These are phyloP conservation scores for Ricinus communis DNA, from an alignment of 345 rosid genomes.

Conservation along the genomic window DNA sequence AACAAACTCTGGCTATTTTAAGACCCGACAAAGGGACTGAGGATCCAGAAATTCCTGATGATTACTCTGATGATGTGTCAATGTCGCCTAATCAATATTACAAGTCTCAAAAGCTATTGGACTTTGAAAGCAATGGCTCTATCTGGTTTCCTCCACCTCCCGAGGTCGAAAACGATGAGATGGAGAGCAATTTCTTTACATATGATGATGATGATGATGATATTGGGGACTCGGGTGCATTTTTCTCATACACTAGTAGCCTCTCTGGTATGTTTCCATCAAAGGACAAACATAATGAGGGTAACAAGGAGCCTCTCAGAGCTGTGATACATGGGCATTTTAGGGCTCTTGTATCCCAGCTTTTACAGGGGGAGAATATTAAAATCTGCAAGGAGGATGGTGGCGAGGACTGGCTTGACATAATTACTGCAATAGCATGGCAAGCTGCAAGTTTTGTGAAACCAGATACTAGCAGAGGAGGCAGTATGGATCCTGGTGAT, in stretches of 20 bases:
- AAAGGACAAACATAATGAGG: slow-evolving; percentile 64
- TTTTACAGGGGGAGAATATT: slow-evolving; percentile 74
- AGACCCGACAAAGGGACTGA: slow-evolving; percentile 45
- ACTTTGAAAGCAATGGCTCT: slow-evolving; percentile 78
- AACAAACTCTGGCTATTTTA: slow-evolving; percentile 53
- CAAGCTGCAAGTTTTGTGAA: slow-evolving; percentile 94
- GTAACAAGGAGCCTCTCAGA: slow-evolving; percentile 67
- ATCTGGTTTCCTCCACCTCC: slow-evolving; percentile 96
- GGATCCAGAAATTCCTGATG: slow-evolving; percentile 52
- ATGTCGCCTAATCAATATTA: slow-evolving; percentile 37
- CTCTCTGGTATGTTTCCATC: slow-evolving; percentile 60
- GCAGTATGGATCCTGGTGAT: slow-evolving; percentile 97
- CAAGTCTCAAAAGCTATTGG: slow-evolving; percentile 53
- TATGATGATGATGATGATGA: slow-evolving; percentile 91
- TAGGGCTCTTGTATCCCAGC: slow-evolving; percentile 94
- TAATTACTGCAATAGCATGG: slow-evolving; percentile 78
- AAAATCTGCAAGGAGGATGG: slow-evolving; percentile 44
- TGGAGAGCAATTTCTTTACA: slow-evolving; percentile 59
- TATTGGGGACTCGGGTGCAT: slow-evolving; percentile 70
- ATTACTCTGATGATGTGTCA: slow-evolving; percentile 43
- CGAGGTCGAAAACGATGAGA: slow-evolving; percentile 80
- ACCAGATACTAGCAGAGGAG: slow-evolving; percentile 96
- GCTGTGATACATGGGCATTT: slow-evolving; percentile 82
- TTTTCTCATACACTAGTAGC: slow-evolving; percentile 74
- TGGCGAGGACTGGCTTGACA: slow-evolving; percentile 75